Evolutionary conservation across 169 alveolate species (phyloP).

Genomic region (Plasmodium fragile): DNA sequence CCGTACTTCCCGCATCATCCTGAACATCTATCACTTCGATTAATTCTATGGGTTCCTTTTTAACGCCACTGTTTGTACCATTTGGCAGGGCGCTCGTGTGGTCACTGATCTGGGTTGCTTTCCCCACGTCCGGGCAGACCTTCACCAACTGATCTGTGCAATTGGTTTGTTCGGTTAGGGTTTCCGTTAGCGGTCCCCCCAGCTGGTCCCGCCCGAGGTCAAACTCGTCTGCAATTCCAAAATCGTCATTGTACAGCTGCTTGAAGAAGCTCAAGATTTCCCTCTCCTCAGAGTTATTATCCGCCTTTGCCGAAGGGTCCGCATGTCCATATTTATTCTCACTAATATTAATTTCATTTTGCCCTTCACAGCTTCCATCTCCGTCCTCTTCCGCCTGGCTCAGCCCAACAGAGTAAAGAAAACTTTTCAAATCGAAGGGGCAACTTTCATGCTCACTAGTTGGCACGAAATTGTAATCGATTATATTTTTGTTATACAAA

Average conservation of each 20-base stretch:
- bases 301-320: background rate
- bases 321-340: background rate
- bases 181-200: background rate
- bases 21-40: background rate
- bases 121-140: background rate
- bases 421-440: slow-evolving; percentile 18
- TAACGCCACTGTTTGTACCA: background rate
- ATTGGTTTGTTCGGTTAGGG: background rate
- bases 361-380: background rate
- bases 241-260: slow-evolving; percentile 19
- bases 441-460: slow-evolving; percentile 25
- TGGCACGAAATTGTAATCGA: slow-evolving; percentile 39
- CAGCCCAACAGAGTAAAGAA: background rate
- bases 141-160: background rate
- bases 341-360: background rate
- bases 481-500: slow-evolving; percentile 45
- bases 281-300: background rate
- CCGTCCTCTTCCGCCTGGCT: background rate
- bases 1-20: background rate
- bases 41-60: background rate
- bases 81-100: background rate
- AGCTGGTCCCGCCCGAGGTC: background rate
- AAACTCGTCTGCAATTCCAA: background rate
- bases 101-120: background rate
- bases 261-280: slow-evolving; percentile 32